Conservation (phyloP, 441 rosid species). For the Theobroma grandiflorum region DNA sequence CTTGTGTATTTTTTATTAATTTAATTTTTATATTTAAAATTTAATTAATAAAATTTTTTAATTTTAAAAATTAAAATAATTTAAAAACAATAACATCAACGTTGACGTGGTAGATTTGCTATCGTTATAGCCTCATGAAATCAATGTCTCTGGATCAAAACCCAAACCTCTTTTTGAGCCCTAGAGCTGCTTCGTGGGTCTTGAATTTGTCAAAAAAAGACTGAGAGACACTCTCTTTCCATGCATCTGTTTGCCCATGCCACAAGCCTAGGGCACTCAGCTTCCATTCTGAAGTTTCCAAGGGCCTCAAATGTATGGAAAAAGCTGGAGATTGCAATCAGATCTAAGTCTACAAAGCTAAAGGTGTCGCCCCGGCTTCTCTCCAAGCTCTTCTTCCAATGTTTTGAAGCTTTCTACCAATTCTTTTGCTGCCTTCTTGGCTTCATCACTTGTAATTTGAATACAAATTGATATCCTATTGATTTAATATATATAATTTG, state of each 20-base stretch:
- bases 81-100: too few relatives aligned
- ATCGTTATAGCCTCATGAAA: too few relatives aligned
- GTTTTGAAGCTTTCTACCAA: not conserved
- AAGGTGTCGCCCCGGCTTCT: constrained; percentile 9
- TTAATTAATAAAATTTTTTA: too few relatives aligned
- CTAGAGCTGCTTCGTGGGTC: not conserved
- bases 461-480: too few relatives aligned
- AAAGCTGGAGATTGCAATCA: not conserved
- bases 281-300: constrained; percentile 4
- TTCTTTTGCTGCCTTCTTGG: not conserved
- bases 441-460: not conserved
- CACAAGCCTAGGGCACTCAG: not conserved
- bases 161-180: not conserved
- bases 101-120: too few relatives aligned
- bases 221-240: constrained; percentile 2
- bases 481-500: too few relatives aligned
- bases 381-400: constrained; percentile 13
- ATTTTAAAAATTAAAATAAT: too few relatives aligned
- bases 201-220: not conserved
- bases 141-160: too few relatives aligned
- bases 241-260: constrained; percentile 14
- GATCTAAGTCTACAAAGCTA: not conserved
- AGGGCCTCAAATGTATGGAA: not conserved
- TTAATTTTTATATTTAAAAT: too few relatives aligned
- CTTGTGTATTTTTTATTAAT: too few relatives aligned